Evolutionary conservation across 2,329 filamentous ascomycete genomes (phyloP), one percentile per base, ranked within the genome.

Genomic region (Cordyceps cateniannulata): DNA sequence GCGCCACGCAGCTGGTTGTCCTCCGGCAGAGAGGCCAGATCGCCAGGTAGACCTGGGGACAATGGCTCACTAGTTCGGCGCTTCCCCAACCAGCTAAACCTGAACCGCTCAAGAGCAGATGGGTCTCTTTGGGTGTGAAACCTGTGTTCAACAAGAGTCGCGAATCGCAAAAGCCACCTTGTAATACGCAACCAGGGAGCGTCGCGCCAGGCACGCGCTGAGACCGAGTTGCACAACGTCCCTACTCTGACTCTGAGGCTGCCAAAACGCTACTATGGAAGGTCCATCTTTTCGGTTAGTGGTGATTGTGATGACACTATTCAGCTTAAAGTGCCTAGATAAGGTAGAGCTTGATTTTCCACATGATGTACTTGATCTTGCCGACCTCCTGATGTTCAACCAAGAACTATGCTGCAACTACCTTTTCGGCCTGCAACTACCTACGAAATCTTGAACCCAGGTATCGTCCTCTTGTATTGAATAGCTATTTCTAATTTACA

Each of bases 81-180:
- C 47, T 47, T 52, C 48, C 57, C 57, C 57, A 53, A 40, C 57
- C 38, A 38, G 22, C 48, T 52, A 59, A 59, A 10, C 57, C 57
- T 16, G 27, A 52, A 35, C 20, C 20, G 48, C 27, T 9, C 50
- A 20, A 18, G 32, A 47, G 29, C 55, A 42, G 32, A 42, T 49
- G 22, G 38, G 27, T 44, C 14, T 59, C 38, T 59, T 50, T 42
- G 12, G 9, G n/a, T 9, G 38, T 14, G 38, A 14, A 16, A 40
- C 7, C 38, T 40, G 9, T 7, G 42, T 20, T 63, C 0, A 49
- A 66, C 42, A 22, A 68, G 65, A 59, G 67, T 67, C 12, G 54
- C 67, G 22, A 66, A 68, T 32, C 61, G 64, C 32, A 66, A 67
- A 24, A 65, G 67, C 29, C 66, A 68, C 48, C 48, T 52, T 25